Evolutionary conservation across 495 filamentous ascomycete genomes (phyloP).

Genomic region (Trichoderma gamsii): DNA sequence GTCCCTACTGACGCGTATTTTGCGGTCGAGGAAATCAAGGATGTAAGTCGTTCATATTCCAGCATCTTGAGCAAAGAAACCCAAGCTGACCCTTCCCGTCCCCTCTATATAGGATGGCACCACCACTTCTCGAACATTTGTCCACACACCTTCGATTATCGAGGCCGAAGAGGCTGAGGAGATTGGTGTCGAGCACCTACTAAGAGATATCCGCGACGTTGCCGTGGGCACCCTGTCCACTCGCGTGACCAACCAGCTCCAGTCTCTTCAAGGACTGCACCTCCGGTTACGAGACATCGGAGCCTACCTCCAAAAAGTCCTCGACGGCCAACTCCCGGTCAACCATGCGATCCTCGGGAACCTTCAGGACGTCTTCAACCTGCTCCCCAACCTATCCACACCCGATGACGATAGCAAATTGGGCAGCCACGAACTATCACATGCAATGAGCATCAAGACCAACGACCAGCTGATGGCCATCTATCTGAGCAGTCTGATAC

Average conservation of each 20-base stretch:
- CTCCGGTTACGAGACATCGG: conserved; percentile 93
- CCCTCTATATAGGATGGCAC: conserved; percentile 74
- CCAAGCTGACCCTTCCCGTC: not conserved
- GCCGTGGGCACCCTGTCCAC: conserved; percentile 98
- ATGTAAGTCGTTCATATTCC: conserved; percentile 55
- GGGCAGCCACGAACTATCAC: conserved; percentile 63
- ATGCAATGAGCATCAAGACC: conserved; percentile 97
- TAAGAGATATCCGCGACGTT: conserved; percentile 96
- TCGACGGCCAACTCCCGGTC: conserved; percentile 83
- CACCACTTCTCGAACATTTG: conserved; percentile 93
- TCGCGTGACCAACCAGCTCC: conserved; percentile 93
- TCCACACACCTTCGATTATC: conserved; percentile 98
- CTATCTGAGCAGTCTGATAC: conserved; percentile 91
- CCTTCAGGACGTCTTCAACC: conserved; percentile 97
- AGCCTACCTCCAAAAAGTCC: conserved; percentile 90
- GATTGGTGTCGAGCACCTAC: conserved; percentile 95
- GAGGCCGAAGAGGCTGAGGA: conserved; percentile 98
- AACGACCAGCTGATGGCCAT: conserved; percentile 98
- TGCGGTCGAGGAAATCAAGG: conserved; percentile 98
- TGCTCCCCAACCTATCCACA: conserved; percentile 91
- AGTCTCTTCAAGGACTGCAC: conserved; percentile 94
- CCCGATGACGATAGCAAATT: conserved; percentile 47
- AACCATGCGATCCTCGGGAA: conserved; percentile 97
- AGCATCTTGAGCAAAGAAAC: not conserved
- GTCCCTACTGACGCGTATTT: conserved; percentile 99